Base-by-base conservation (phyloP, 305 asterid genomes). In the Nicotiana rustica region DNA sequence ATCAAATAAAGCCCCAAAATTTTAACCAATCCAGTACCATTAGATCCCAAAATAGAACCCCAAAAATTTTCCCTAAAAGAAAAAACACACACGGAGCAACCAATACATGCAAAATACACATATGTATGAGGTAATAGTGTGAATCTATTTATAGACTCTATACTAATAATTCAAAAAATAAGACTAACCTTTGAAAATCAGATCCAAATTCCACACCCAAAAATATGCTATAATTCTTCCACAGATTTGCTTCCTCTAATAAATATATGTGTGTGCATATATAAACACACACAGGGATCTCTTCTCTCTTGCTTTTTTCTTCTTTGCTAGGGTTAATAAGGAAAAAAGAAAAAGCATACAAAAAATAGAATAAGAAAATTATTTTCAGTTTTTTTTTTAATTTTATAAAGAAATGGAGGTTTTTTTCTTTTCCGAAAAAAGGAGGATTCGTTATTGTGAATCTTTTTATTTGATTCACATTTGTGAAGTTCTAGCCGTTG, bases 151-250 rank as follows among this genome's bases (percentile, higher is more conserved):
- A 25, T 25, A 25, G 25, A 25, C 25, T 25, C 25, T 25, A 25
- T 25, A 25, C 25, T 25, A 25, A 25, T 25, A 25, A 25, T 25
- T 25, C 25, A 25, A 25, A 71, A 73, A 21, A 73, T 5, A 70
- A 2, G 49, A 13, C 79, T 47, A 73, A 73, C 79, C 79, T 73
- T 73, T 73, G 62, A 73, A 73, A 33, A 35, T 73, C 79, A 73
- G 79, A 73, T 73, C 79, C 41, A 73, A 73, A 73, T 73, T 47
- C 62, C 21, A 49, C 36, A 9, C 13, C 41, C 4, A 70, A 70
- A n/a, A 41, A 4, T 70, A 70, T 47, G 7, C 41, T 8, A 61
- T 3, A 19, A 61, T 8, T 61, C 33, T 19, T 61, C 21, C 10
- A 70, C 57, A 70, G 77, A 68, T 68, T 68, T 68, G 77, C 55